Conservation (phyloP, 306 rosid genomes). For the Clitoria ternatea region DNA sequence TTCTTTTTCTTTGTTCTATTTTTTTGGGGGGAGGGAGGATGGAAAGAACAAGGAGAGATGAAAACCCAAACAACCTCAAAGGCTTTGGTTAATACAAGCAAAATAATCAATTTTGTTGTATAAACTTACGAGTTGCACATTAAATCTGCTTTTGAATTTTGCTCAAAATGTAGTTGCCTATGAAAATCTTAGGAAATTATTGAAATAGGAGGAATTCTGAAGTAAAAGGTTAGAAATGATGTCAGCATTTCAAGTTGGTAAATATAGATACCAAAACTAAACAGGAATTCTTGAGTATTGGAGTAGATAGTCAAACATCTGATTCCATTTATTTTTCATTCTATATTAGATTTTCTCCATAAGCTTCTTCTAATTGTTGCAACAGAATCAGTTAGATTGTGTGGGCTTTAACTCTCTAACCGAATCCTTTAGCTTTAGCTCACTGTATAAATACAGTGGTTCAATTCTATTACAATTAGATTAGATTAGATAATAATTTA, state of each 20-base stretch:
- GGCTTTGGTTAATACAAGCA: not conserved
- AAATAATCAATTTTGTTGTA: not conserved
- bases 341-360: no score
- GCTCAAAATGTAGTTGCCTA: not conserved
- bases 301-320: no score
- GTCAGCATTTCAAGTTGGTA: not conserved
- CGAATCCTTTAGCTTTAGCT: no score
- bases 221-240: not conserved
- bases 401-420: no score
- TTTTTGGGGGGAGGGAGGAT: not conserved
- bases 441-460: no score
- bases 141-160: not conserved
- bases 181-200: not conserved
- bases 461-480: no score
- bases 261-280: conserved; percentile 12
- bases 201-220: not conserved
- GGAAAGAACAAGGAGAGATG: not conserved
- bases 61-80: not conserved
- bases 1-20: not conserved
- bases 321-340: no score
- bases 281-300: not conserved
- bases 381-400: no score
- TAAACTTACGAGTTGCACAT: not conserved
- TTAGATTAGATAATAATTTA: no score
- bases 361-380: no score